phyloP scores from a whole-genome alignment of 768 basidiomycete genomes.

The Lactifluus pinguis region DNA sequence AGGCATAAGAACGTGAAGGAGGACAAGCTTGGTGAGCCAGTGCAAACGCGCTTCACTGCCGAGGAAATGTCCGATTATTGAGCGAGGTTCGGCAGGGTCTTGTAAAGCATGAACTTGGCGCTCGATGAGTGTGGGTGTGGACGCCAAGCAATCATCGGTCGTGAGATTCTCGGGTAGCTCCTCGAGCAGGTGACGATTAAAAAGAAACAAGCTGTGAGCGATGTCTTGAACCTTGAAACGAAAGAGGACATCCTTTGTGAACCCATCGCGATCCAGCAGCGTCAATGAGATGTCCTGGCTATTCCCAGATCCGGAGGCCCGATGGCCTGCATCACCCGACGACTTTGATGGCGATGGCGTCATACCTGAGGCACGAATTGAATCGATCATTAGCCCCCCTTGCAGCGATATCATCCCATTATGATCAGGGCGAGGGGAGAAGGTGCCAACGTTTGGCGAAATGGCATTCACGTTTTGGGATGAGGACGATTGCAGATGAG shows the following conservation, averaged over 20 bases:
- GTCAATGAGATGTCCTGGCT: conserved; percentile 34
- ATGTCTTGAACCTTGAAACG: conserved; percentile 52
- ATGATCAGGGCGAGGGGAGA: conserved; percentile 20
- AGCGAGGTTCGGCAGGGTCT: background rate
- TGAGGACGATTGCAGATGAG: conserved; percentile 25
- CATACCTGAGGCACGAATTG: background rate
- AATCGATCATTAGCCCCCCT: conserved; percentile 4
- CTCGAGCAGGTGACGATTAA: conserved; percentile 43
- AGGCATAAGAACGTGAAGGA: conserved; percentile 60
- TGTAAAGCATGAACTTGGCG: background rate
- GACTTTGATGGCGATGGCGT: conserved; percentile 1
- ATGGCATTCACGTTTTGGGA: conserved; percentile 19
- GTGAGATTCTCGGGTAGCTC: conserved; percentile 46
- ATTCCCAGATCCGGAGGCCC: conserved; percentile 12
- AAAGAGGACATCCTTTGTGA: conserved; percentile 59
- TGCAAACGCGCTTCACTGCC: conserved; percentile 66
- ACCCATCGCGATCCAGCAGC: conserved; percentile 51
- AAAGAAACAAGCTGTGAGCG: conserved; percentile 53
- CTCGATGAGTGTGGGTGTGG: conserved; percentile 2
- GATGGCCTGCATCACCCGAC: conserved; percentile 21
- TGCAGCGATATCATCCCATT: conserved; percentile 6
- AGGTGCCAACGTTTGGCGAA: conserved; percentile 27
- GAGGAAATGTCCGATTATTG: conserved; percentile 35
- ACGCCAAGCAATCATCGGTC: conserved; percentile 28
- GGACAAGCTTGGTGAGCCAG: conserved; percentile 69